These are phyloP conservation scores for Chrysoporthe deuterocubensis DNA, from an alignment of 2,329 filamentous ascomycete species.

Conservation along the genomic window DNA sequence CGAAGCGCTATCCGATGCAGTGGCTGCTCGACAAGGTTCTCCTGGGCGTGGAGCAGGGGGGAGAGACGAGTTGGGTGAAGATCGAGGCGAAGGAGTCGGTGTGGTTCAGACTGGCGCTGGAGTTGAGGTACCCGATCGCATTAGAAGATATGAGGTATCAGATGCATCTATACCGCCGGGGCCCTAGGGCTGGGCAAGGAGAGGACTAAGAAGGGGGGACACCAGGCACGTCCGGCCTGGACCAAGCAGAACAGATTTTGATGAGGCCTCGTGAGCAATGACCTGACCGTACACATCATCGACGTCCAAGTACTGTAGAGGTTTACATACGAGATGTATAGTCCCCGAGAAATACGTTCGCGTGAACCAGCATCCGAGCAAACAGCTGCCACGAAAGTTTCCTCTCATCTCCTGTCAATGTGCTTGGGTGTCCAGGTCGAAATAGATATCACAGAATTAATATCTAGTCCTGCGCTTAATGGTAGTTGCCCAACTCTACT, in stretches of 20 bases:
- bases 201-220: not conserved
- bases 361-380: too few relatives aligned
- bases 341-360: too few relatives aligned
- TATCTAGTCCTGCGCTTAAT: too few relatives aligned
- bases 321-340: too few relatives aligned
- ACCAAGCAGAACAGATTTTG: not conserved
- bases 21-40: slow-evolving; percentile 88
- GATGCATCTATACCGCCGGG: slow-evolving; percentile 73
- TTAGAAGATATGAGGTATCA: slow-evolving; percentile 97
- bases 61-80: slow-evolving; percentile 70
- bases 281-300: too few relatives aligned
- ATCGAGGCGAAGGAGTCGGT: slow-evolving; percentile 74
- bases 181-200: slow-evolving; percentile 21
- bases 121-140: slow-evolving; percentile 77
- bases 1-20: slow-evolving; percentile 84
- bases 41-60: slow-evolving; percentile 74
- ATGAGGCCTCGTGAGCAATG: not conserved
- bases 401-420: too few relatives aligned
- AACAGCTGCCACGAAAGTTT: too few relatives aligned
- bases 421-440: too few relatives aligned
- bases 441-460: too few relatives aligned
- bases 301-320: too few relatives aligned
- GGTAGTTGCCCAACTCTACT: not conserved
- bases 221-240: not conserved
- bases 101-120: slow-evolving; percentile 79